Evolutionary conservation across 768 basidiomycete genomes (phyloP), one percentile per base, ranked within the genome.

Genomic region (Boletellus ananas): DNA sequence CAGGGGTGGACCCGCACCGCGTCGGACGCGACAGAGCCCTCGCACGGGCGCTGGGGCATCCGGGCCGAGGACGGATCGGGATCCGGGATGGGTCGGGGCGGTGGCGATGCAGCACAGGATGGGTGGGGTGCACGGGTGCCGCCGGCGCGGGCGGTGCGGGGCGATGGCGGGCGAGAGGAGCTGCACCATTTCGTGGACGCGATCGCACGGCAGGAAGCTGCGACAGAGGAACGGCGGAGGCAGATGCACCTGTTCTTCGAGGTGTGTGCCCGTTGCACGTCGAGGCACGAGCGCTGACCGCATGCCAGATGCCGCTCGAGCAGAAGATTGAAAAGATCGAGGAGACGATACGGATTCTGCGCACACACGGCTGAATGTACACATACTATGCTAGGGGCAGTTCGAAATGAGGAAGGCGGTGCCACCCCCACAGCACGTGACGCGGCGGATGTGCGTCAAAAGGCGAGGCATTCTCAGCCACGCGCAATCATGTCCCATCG

Each of bases 281-380:
- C 23, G 14, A 18, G 8, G 13, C 2, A 38, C 14, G 36, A 29
- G 9, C n/a, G 29, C 11, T 18, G 45, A 31, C 33, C 29, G 21
- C 33, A 55, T 51, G 14, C n/a, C 49, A 83, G 83, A 75, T 84
- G 73, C 64, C 79, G 3, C 77, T 81, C 3, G 67, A 81, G 23
- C 70, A 79, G 36, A 82, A 83, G 55, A 56, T 83, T 1, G 56
- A 70, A 47, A 74, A 74, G 51, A 84, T 83, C 21, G 60, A 76
- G 43, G 77, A 78, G 53, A 65, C 77, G 7, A 73, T 82, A 51
- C 68, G 65, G 31, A 67, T 65, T 45, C 63, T 81, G 17, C 71
- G 56, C 31, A 52, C 50, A 43, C 51, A 61, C 12, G 49, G 39
- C 5, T 3, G 29, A 29, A 6, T 25, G 23, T 25, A 25, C 23